A percentile compares a stretch with the other conserved stretches of the same genome.
Evolutionary conservation across 202 grass and related monocot genomes (phyloP).

Genomic region (Tripidium arundinaceum): DNA sequence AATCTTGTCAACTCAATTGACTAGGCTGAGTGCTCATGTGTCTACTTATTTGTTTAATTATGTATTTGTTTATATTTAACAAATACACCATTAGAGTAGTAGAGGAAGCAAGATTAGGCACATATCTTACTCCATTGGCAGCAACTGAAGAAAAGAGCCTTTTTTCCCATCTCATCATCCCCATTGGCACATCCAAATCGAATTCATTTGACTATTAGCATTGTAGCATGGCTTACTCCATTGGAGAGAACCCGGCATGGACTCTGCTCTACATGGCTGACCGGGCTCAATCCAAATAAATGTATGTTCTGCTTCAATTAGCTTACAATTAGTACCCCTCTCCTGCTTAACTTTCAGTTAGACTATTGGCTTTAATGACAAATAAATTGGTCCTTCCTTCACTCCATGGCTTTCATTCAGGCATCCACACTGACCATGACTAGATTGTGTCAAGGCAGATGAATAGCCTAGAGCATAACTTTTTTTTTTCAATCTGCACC

Average conservation of each 20-base stretch:
- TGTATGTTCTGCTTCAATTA: constrained; percentile 11
- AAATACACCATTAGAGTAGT: not conserved
- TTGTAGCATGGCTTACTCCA: constrained; percentile 66
- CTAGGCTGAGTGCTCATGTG: not conserved
- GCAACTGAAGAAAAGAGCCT: constrained; percentile 67
- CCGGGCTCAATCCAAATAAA: constrained; percentile 48
- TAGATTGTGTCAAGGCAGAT: not conserved
- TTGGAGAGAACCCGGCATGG: constrained; percentile 55
- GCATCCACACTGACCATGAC: constrained; percentile 16
- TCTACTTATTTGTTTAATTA: not conserved
- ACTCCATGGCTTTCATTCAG: not conserved
- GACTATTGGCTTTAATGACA: not conserved
- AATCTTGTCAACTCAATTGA: not conserved
- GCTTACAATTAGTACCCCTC: not conserved
- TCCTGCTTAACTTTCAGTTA: not conserved
- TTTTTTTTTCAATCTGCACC: not conserved
- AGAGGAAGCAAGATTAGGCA: not conserved
- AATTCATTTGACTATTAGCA: constrained; percentile 48
- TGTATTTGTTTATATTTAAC: too few relatives aligned
- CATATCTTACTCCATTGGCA: not conserved
- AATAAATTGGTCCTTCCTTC: not conserved
- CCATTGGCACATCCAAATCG: constrained; percentile 54
- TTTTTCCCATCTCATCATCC: constrained; percentile 79
- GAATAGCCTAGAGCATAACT: not conserved
- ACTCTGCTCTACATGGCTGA: constrained; percentile 78